Evolutionary conservation across 768 basidiomycete genomes (phyloP), one percentile per base, ranked within the genome.

Genomic region (Rhizopogon roseolus): DNA sequence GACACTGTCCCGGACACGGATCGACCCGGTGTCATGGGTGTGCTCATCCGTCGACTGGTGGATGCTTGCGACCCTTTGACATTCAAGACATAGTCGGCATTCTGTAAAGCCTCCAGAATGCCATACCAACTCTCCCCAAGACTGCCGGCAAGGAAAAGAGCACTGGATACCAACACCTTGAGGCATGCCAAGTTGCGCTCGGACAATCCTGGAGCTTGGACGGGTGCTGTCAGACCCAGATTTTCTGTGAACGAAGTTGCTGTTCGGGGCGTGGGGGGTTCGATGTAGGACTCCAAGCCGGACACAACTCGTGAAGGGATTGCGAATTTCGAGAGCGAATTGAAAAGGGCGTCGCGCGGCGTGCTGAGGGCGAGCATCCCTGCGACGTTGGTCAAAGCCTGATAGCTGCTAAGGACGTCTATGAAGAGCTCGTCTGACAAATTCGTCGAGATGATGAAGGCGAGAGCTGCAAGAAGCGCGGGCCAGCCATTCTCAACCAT

Each of bases 401-500:
- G 90, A 56, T 91, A 83, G 55, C 89, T 86, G 3, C 81, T 79
- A 5, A 97, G 77, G 6, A 90, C 86, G 43, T 95, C 93, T 9
- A 86, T 85, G 65, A 98, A 98, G 2, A 98, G 81, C 44, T 90
- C 86, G 61, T 96, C 93, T 0, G 93, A 93, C 14, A 99, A 81
- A 63, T 93, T 93, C 9, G 94, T 96, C 3, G 84, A 81, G 56
- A 98, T 86, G 62, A 93, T 79, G 70, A 93, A 96, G 0, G 93
- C 93, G 1, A 96, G 76, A 0, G 93, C 88, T 0, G 95, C 93
- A 9, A 98, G 82, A 1, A 98, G 75, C 1, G 93, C 91, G 0
- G 96, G 96, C 95, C 95, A 99, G 0, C 87, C 88, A 43, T 81
- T 83, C 39, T 88, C 86, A 39, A 96, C 79, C 81, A 98, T 94